A percentile compares a stretch with the other conserved stretches of the same genome.
phyloP scores from a whole-genome alignment of 192 early-diverging fungal species.

The Phycomyces blakesleeanus region DNA sequence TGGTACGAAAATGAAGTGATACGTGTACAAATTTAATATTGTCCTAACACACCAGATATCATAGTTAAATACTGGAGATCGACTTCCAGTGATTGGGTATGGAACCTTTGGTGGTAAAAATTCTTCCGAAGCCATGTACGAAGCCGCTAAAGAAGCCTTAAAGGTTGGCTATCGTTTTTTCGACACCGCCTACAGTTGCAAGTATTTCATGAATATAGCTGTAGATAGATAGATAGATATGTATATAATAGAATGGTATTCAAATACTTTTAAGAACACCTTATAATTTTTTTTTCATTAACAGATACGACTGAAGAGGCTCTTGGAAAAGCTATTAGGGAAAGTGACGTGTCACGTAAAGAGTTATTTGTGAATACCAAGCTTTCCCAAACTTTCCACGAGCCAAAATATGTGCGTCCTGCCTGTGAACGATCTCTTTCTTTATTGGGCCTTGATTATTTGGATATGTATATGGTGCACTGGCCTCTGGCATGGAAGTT shows the following conservation, averaged over 20 bases:
- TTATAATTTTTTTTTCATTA: not conserved
- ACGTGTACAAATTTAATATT: no score
- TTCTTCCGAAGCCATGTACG: constrained; percentile 18
- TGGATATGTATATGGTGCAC: constrained; percentile 83
- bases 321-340: constrained; percentile 64
- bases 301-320: constrained; percentile 68
- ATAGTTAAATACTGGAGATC: constrained; percentile 33
- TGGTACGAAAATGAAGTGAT: no score
- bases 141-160: constrained; percentile 23
- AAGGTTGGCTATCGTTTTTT: constrained; percentile 24
- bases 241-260: no score
- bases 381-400: constrained; percentile 62
- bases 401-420: constrained; percentile 55
- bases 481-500: constrained; percentile 65
- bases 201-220: not conserved
- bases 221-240: no score
- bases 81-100: constrained; percentile 28
- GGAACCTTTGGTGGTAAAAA: constrained; percentile 23
- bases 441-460: constrained; percentile 67
- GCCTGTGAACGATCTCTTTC: constrained; percentile 61
- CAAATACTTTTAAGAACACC: no score
- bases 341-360: constrained; percentile 54
- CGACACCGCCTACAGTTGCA: constrained; percentile 32
- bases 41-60: not conserved
- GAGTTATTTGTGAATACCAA: constrained; percentile 76